Percentiles rank a stretch among this genome's conserved stretches.
These are phyloP conservation scores for Brachypodium distachyon DNA, from an alignment of 202 grass and related monocot genomes.

Conservation along the genomic window DNA sequence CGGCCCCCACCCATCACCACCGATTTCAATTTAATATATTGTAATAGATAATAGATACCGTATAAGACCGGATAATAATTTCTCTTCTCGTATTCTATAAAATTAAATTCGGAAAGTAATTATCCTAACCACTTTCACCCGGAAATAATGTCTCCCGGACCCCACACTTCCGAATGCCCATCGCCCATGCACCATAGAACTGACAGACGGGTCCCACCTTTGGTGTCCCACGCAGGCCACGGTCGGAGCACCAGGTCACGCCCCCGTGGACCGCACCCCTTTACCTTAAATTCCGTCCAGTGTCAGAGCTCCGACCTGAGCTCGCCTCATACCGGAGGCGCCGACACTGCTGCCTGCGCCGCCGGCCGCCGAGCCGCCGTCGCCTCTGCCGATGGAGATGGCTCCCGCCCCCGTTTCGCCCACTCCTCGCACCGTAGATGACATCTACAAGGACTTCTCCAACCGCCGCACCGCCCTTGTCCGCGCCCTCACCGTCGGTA, in stretches of 20 bases:
- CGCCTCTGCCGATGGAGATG: slow-evolving; percentile 38
- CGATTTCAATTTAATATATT: too few species aligned
- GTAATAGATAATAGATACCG: too few species aligned
- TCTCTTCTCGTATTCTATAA: too few species aligned
- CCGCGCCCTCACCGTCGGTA: slow-evolving; percentile 71
- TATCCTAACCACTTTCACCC: too few species aligned
- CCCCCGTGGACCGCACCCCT: not conserved
- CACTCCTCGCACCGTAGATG: slow-evolving; percentile 60
- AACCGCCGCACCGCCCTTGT: slow-evolving; percentile 61
- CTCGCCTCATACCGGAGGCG: not conserved
- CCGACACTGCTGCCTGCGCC: not conserved
- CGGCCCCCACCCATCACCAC: too few species aligned
- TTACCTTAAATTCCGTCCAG: not conserved
- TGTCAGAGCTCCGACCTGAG: not conserved
- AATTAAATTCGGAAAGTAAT: too few species aligned
- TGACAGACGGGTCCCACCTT: too few species aligned
- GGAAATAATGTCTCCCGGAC: too few species aligned
- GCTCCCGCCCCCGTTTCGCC: slow-evolving; percentile 27
- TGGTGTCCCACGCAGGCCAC: too few species aligned
- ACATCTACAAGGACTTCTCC: slow-evolving; percentile 74
- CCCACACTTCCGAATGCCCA: too few species aligned
- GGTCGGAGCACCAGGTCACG: not conserved
- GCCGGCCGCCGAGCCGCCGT: not conserved
- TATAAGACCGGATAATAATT: too few species aligned
- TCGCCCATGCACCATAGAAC: too few species aligned